Conservation (phyloP, 164 flowering plant genomes). For the Aristolochia contorta region DNA sequence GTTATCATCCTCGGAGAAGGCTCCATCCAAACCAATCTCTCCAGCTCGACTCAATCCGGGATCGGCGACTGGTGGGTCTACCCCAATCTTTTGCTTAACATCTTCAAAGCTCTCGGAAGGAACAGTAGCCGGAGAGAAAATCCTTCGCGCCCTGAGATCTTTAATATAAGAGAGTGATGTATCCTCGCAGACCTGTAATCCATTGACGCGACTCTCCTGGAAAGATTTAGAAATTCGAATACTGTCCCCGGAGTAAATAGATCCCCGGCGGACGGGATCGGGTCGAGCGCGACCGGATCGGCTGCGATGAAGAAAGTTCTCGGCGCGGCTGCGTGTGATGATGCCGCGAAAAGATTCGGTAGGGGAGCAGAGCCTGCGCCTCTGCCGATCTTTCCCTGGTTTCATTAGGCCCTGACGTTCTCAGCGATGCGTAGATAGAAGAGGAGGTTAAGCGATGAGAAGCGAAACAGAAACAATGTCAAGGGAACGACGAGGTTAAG, state of each 20-base stretch:
- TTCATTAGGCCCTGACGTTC: slow-evolving; percentile 4
- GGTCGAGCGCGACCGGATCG: slow-evolving; percentile 25
- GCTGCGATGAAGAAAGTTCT: slow-evolving; percentile 17
- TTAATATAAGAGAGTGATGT: slow-evolving; percentile 13
- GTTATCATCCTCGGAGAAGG: neutral
- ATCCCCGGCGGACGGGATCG: slow-evolving; percentile 1
- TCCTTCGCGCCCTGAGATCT: slow-evolving; percentile 39
- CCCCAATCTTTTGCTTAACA: neutral
- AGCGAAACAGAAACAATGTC: too few relatives aligned
- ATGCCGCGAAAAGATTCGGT: slow-evolving; percentile 4
- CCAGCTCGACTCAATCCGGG: neutral
- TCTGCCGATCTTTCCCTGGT: slow-evolving; percentile 6
- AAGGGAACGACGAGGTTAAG: too few relatives aligned
- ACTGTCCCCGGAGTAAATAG: neutral
- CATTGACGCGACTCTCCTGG: too few relatives aligned
- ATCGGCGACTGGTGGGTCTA: neutral
- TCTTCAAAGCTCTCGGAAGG: slow-evolving; percentile 4
- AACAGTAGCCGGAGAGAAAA: slow-evolving; percentile 25
- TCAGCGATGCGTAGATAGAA: neutral
- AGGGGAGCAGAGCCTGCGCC: slow-evolving; percentile 11
- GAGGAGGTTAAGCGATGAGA: too few relatives aligned
- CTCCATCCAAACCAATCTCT: neutral
- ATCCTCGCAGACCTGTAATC: too few relatives aligned
- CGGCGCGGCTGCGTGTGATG: slow-evolving; percentile 27
- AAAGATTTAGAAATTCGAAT: too few relatives aligned